Conservation (phyloP, 2,329 filamentous ascomycete genomes). For the Sordariomycetes sp. region DNA sequence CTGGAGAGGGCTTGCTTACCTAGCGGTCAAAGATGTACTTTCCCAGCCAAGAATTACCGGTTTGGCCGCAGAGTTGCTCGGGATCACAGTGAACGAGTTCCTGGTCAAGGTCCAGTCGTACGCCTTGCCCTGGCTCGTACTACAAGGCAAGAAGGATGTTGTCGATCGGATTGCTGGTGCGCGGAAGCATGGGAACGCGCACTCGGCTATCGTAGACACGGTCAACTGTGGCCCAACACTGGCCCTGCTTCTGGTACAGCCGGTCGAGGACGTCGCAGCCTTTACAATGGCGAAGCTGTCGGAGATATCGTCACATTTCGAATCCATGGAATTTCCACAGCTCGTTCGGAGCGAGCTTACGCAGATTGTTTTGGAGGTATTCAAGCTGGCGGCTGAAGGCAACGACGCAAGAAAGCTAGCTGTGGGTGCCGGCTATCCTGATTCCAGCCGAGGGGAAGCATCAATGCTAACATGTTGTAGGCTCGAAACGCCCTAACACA, state of each 20-base stretch:
- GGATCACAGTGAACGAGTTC: slow-evolving; percentile 64
- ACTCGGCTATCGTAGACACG: slow-evolving; percentile 41
- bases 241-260: slow-evolving; percentile 48
- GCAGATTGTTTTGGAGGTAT: slow-evolving; percentile 65
- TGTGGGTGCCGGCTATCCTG: slow-evolving; percentile 31
- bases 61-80: slow-evolving; percentile 70
- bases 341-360: slow-evolving; percentile 68
- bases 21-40: slow-evolving; percentile 72
- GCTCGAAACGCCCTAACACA: slow-evolving; percentile 34
- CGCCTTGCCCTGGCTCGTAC: slow-evolving; percentile 76
- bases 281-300: slow-evolving; percentile 59
- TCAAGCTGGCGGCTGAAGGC: slow-evolving; percentile 68
- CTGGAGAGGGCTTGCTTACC: slow-evolving; percentile 76
- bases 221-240: slow-evolving; percentile 47
- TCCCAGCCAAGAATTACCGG: slow-evolving; percentile 73
- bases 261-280: slow-evolving; percentile 45
- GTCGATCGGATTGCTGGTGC: slow-evolving; percentile 74
- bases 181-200: slow-evolving; percentile 57
- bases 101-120: slow-evolving; percentile 67
- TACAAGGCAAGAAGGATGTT: slow-evolving; percentile 66
- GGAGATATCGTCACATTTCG: slow-evolving; percentile 60
- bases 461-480: slow-evolving; percentile 22
- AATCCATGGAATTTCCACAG: slow-evolving; percentile 52
- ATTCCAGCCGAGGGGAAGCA: neutral
- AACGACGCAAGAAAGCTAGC: slow-evolving; percentile 42